A percentile compares a stretch with the other conserved stretches of the same genome.
These are phyloP conservation scores for Jamesozyma gamospora DNA, from an alignment of 805 yeast species.

Conservation along the genomic window DNA sequence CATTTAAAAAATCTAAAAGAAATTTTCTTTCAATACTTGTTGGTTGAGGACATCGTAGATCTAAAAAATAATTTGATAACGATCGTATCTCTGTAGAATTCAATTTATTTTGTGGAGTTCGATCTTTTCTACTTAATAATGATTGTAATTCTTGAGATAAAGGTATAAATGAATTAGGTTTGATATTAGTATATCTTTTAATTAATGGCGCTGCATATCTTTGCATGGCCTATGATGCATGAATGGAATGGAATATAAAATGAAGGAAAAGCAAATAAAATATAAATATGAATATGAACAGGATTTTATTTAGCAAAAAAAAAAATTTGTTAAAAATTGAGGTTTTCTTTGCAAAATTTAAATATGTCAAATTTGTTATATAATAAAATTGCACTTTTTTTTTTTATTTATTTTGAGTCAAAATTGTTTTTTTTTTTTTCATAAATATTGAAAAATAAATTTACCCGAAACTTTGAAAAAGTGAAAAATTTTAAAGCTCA, in stretches of 20 bases:
- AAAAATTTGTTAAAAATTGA: too few relatives aligned
- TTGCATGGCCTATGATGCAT: slow-evolving; percentile 8
- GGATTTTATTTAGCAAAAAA: too few relatives aligned
- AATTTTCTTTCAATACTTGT: slow-evolving; percentile 8
- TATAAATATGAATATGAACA: too few relatives aligned
- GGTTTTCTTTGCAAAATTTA: too few relatives aligned
- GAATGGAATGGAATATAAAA: background rate
- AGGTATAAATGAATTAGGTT: background rate
- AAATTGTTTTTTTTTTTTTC: too few relatives aligned
- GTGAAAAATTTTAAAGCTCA: too few relatives aligned
- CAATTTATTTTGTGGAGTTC: background rate
- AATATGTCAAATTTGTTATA: too few relatives aligned
- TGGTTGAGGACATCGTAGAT: background rate
- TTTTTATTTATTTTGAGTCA: too few relatives aligned
- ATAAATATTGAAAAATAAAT: too few relatives aligned
- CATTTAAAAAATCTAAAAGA: slow-evolving; percentile 12
- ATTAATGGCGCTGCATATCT: slow-evolving; percentile 11
- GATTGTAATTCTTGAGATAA: background rate
- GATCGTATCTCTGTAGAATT: background rate
- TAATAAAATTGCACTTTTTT: too few relatives aligned
- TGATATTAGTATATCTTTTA: slow-evolving; percentile 5
- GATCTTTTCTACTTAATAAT: background rate
- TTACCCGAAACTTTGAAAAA: too few relatives aligned
- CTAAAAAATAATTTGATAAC: background rate
- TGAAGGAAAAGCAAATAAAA: too few relatives aligned